Conservation (phyloP, 495 filamentous ascomycete species). For the Xylaria palmicola region DNA sequence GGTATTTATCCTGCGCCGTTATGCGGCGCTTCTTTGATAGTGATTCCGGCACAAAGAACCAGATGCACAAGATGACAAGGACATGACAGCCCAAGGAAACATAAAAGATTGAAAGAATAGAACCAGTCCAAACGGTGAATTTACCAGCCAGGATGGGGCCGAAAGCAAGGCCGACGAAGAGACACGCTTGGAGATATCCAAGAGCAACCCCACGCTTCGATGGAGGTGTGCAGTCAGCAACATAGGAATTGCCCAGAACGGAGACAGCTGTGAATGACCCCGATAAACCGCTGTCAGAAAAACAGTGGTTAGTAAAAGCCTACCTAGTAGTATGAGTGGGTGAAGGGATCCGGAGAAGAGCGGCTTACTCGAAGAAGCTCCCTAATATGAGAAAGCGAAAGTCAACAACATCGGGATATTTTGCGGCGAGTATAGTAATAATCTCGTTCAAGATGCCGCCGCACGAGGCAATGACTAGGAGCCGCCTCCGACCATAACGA, state of each 20-base stretch:
- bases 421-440: slow-evolving; percentile 73
- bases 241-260: slow-evolving; percentile 81
- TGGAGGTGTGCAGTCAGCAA: slow-evolving; percentile 80
- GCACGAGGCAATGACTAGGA: slow-evolving; percentile 65
- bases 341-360: not conserved
- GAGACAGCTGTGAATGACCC: slow-evolving; percentile 84
- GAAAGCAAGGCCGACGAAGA: slow-evolving; percentile 82
- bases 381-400: slow-evolving; percentile 75
- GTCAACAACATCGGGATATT: slow-evolving; percentile 65
- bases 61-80: slow-evolving; percentile 66
- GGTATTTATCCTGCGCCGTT: slow-evolving; percentile 65
- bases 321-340: too few relatives aligned
- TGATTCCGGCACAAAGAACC: slow-evolving; percentile 77
- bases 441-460: slow-evolving; percentile 69
- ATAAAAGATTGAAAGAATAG: slow-evolving; percentile 74
- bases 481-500: slow-evolving; percentile 72
- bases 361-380: slow-evolving; percentile 59
- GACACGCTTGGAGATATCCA: slow-evolving; percentile 80
- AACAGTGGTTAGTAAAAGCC: not conserved
- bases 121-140: slow-evolving; percentile 67
- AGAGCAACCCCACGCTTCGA: slow-evolving; percentile 80
- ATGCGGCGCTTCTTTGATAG: slow-evolving; percentile 66
- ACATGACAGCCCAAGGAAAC: slow-evolving; percentile 67
- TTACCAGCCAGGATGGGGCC: slow-evolving; percentile 79
- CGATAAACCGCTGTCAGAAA: slow-evolving; percentile 54